These are phyloP conservation scores for Saksenaea vasiformis DNA, from an alignment of 371 early-diverging fungal species.

Conservation along the genomic window DNA sequence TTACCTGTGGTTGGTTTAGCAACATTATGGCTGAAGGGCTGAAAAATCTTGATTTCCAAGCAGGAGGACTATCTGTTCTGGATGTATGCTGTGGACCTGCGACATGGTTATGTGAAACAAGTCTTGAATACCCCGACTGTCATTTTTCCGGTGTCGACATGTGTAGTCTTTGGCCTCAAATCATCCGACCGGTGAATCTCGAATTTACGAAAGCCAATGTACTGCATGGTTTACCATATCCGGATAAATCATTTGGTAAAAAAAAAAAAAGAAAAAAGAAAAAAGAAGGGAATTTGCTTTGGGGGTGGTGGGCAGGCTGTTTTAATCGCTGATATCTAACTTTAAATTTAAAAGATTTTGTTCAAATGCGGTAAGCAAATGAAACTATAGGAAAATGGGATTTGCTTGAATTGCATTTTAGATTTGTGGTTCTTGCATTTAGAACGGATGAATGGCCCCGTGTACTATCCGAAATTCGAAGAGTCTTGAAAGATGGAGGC, in stretches of 20 bases:
- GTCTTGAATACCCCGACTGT: conserved; percentile 38
- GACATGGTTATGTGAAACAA: conserved; percentile 48
- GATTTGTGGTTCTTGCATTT: conserved; percentile 39
- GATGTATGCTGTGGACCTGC: conserved; percentile 49
- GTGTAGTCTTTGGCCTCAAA: conserved; percentile 40
- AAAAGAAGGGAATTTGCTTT: background rate
- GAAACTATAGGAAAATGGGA: background rate
- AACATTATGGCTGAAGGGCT: conserved; percentile 39
- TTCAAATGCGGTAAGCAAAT: conserved; percentile 28
- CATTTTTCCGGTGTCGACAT: conserved; percentile 45
- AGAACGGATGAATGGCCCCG: conserved; percentile 35
- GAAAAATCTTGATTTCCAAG: conserved; percentile 30
- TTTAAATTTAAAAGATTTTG: conserved; percentile 25
- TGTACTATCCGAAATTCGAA: conserved; percentile 33
- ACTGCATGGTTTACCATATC: conserved; percentile 35
- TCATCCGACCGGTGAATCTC: conserved; percentile 38
- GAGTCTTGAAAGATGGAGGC: conserved; percentile 40
- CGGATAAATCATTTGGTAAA: conserved; percentile 43
- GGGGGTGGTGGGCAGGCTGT: background rate
- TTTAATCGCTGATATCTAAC: conserved; percentile 1
- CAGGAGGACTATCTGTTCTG: conserved; percentile 21
- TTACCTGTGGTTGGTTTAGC: conserved; percentile 15
- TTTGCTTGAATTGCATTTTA: conserved; percentile 1
- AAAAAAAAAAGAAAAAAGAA: background rate
- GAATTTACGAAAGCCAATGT: conserved; percentile 34